Conservation (phyloP, 345 rosid genomes). For the Alliaria petiolata region DNA sequence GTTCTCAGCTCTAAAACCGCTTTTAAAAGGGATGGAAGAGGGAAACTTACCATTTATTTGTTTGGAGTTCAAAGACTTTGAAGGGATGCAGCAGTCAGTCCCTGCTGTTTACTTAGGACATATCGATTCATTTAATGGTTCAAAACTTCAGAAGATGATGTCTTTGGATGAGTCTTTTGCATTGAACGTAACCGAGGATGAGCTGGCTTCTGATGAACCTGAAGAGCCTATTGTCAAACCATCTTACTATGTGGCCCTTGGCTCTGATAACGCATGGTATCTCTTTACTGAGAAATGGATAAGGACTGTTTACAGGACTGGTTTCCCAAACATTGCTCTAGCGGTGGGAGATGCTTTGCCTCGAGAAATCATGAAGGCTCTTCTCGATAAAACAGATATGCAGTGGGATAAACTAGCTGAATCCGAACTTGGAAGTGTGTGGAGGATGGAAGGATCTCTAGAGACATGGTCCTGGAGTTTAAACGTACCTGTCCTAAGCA, state of each 20-base stretch:
- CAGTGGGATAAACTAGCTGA: slow-evolving; percentile 78
- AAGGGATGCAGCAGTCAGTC: slow-evolving; percentile 60
- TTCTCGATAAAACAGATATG: slow-evolving; percentile 58
- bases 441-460: slow-evolving; percentile 80
- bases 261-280: slow-evolving; percentile 97
- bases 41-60: slow-evolving; percentile 77
- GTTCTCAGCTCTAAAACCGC: slow-evolving; percentile 58
- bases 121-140: slow-evolving; percentile 48
- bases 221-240: slow-evolving; percentile 45
- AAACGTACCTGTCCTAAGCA: slow-evolving; percentile 86
- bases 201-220: slow-evolving; percentile 22
- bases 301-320: slow-evolving; percentile 61
- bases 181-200: slow-evolving; percentile 26
- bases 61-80: slow-evolving; percentile 75
- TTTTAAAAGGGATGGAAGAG: slow-evolving; percentile 61
- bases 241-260: slow-evolving; percentile 75
- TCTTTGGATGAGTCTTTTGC: slow-evolving; percentile 40
- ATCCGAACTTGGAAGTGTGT: slow-evolving; percentile 75
- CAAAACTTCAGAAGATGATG: slow-evolving; percentile 44
- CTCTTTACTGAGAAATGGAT: slow-evolving; percentile 87
- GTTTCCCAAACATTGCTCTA: slow-evolving; percentile 76
- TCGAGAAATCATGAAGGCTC: slow-evolving; percentile 58
- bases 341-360: slow-evolving; percentile 72
- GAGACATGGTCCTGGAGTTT: slow-evolving; percentile 99
- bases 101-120: slow-evolving; percentile 79